Evolutionary conservation across 805 yeast genomes (phyloP), one percentile per base, ranked within the genome.

Genomic region (Kluyveromyces dobzhanskii): DNA sequence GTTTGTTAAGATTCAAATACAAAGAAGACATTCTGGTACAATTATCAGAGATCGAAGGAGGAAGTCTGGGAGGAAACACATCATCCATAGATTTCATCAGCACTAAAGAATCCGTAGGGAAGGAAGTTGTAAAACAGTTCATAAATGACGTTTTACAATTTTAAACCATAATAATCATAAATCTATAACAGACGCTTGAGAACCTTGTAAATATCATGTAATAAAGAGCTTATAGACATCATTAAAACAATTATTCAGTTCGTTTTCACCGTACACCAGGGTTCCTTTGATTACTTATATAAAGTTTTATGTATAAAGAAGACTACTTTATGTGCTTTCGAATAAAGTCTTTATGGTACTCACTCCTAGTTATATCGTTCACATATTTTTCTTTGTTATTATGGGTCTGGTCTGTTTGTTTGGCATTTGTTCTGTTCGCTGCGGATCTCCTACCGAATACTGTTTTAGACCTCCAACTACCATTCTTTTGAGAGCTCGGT

Each of bases 321-420:
- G 9, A 21, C 44, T 44, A 69, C 40, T 49, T 61, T 13, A 68
- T 52, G 46, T 57, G 66, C 38, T 58, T 64, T 37, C 65, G 59
- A 54, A 70, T 55, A 39, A 70, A 70, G 18, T 62, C 59, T 33
- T 57, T 54, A 46, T 70, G 74, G 40, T 62, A 66, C 11, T 62
- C 64, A 34, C 69, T 65, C 32, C 59, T 54, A 17, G 68, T 48
- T 51, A 56, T 12, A 58, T 65, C 60, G 39, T 64, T 66, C 21
- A 57, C 48, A 35, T 61, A 59, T 10, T 46, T 49, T n/a, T 49
- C 51, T 24, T 50, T 50, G 1, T 30, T 25, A 19, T 56, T 55
- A 3, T 45, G 47, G 10, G 44, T 42, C 6, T 21, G 24, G 6
- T 21, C 24, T 6, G 24, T 21, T 6, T 21, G 9, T 9, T 21